phyloP scores from a whole-genome alignment of 1,139 yeast species.

The Diutina sp. region DNA sequence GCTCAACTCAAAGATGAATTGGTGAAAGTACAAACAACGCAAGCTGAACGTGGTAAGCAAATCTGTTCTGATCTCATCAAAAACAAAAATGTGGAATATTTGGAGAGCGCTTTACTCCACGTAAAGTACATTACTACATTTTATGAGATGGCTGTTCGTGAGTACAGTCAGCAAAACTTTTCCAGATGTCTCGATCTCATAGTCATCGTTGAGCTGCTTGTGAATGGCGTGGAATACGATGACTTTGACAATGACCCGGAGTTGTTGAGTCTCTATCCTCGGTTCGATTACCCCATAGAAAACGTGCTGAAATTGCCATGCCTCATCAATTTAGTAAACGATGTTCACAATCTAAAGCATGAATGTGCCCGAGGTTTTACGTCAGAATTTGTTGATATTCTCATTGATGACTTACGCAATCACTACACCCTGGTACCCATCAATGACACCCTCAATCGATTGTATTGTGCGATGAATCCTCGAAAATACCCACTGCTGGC shows the following conservation, averaged over 20 bases:
- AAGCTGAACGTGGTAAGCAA: constrained; percentile 17
- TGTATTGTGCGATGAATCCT: constrained; percentile 18
- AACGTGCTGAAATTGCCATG: constrained; percentile 50
- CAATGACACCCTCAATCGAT: constrained; percentile 40
- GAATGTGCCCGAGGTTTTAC: constrained; percentile 61
- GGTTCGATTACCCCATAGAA: constrained; percentile 37
- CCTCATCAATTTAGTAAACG: constrained; percentile 39
- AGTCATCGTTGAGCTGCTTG: constrained; percentile 36
- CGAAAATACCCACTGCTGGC: constrained; percentile 8
- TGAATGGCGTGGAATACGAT: constrained; percentile 34
- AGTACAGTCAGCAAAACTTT: not conserved
- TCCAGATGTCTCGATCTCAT: not conserved
- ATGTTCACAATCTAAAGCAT: constrained; percentile 33
- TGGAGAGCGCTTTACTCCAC: not conserved
- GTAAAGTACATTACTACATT: not conserved
- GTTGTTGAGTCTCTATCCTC: constrained; percentile 15
- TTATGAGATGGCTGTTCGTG: not conserved
- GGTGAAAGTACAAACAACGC: constrained; percentile 29
- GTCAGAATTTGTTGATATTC: constrained; percentile 36
- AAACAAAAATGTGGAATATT: not conserved
- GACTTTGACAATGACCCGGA: constrained; percentile 12
- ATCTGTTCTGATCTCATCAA: not conserved
- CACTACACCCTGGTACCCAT: constrained; percentile 40
- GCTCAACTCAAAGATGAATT: constrained; percentile 30
- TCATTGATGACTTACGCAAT: constrained; percentile 46